Evolutionary conservation across 176 grass and related monocot species (phyloP).

Genomic region (Coix lacrymajobi): DNA sequence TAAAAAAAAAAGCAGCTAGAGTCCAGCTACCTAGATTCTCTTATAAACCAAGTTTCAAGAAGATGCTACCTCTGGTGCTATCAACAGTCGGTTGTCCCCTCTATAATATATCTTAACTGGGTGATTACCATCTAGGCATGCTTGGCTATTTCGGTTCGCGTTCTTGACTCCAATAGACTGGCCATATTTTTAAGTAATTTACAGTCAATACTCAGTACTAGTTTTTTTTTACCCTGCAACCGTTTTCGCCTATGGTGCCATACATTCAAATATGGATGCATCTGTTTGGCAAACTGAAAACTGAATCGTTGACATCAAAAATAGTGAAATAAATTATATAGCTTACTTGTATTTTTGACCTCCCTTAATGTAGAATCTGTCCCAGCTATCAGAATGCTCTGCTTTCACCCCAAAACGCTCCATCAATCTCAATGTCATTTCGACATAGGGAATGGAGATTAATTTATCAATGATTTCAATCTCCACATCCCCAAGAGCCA

Average conservation of each 20-base stretch:
- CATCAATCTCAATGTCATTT: constrained; percentile 99
- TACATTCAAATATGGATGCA: not conserved
- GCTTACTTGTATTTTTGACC: constrained; percentile 85
- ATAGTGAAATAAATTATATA: not conserved
- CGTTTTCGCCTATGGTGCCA: not conserved
- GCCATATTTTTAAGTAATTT: not conserved
- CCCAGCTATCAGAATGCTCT: constrained; percentile 92
- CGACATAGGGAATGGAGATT: constrained; percentile 94
- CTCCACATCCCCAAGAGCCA: constrained; percentile 88
- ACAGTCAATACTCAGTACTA: not conserved
- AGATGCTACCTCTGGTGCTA: not conserved
- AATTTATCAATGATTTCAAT: constrained; percentile 99
- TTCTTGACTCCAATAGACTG: not conserved
- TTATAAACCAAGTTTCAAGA: not conserved
- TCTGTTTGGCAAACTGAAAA: not conserved
- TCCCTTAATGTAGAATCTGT: constrained; percentile 92
- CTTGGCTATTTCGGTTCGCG: not conserved
- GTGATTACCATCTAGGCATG: not conserved
- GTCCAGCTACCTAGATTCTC: not conserved
- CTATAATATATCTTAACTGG: not conserved
- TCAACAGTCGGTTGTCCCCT: not conserved
- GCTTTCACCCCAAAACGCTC: constrained; percentile 80
- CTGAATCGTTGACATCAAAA: not conserved
- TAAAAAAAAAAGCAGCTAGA: too few species aligned
- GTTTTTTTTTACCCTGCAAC: not conserved